Evolutionary conservation across 106 monocot genomes (phyloP).

Genomic region (Platanthera guangdongensis): DNA sequence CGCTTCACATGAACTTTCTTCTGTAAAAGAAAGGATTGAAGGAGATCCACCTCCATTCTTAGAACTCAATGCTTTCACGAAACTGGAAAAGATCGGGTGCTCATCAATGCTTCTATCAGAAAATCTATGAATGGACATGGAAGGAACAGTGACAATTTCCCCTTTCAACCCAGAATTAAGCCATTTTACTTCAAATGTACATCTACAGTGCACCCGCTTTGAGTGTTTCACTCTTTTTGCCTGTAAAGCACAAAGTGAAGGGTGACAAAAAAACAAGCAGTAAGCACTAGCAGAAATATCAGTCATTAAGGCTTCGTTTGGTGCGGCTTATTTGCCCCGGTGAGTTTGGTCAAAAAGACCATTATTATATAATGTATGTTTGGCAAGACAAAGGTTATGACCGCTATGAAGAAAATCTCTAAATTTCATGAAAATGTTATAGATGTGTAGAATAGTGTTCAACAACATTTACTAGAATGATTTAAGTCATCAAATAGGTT

Average conservation of each 20-base stretch:
- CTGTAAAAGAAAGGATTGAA: conserved; percentile 13
- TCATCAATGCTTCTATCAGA: conserved; percentile 31
- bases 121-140: conserved; percentile 34
- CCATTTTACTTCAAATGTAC: conserved; percentile 55
- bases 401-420: not conserved
- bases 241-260: conserved; percentile 21
- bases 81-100: conserved; percentile 31
- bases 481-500: not conserved
- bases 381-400: too few species aligned
- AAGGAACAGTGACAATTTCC: conserved; percentile 31
- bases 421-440: not conserved
- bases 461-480: not conserved
- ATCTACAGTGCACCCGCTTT: conserved; percentile 47
- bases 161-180: conserved; percentile 25
- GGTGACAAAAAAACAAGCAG: not conserved
- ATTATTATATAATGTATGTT: too few species aligned
- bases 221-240: conserved; percentile 48
- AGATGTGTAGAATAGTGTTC: not conserved
- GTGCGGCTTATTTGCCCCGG: too few species aligned
- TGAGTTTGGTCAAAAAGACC: too few species aligned
- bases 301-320: not conserved
- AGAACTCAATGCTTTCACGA: conserved; percentile 24
- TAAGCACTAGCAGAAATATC: not conserved
- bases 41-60: conserved; percentile 13
- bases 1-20: conserved; percentile 24